Percentiles rank a stretch among this genome's conserved stretches.
Conservation (phyloP, 257 asterid genomes). For the Scutellaria barbata region DNA sequence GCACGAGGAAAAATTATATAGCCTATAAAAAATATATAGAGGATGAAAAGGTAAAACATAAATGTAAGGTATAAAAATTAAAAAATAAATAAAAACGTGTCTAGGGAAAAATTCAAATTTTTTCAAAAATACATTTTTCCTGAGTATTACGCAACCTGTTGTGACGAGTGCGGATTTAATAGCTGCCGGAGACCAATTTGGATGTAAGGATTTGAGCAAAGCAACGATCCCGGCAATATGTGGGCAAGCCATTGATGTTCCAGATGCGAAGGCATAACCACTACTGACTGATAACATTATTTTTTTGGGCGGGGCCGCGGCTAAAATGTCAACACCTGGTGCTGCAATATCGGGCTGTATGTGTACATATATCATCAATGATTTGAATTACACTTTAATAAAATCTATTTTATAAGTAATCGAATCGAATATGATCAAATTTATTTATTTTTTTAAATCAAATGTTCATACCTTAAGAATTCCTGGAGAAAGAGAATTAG, state of each 20-base stretch:
- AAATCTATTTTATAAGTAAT: too few relatives aligned
- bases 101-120: not conserved
- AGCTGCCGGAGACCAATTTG: slow-evolving; percentile 48
- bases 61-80: not conserved
- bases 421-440: not conserved
- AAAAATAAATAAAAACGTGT: not conserved
- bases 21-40: too few relatives aligned
- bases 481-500: slow-evolving; percentile 46
- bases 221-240: slow-evolving; percentile 42
- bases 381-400: not conserved
- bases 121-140: not conserved
- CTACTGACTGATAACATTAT: not conserved
- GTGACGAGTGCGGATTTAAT: slow-evolving; percentile 40
- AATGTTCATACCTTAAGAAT: slow-evolving; percentile 40
- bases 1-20: not conserved
- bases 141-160: slow-evolving; percentile 29
- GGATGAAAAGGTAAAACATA: too few relatives aligned
- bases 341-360: slow-evolving; percentile 40
- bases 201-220: slow-evolving; percentile 40
- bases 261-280: not conserved
- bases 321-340: slow-evolving; percentile 48
- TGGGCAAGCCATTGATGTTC: slow-evolving; percentile 48
- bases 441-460: not conserved
- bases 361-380: not conserved
- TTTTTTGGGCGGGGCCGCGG: slow-evolving; percentile 19